Percentiles rank a stretch among this genome's conserved stretches.
Evolutionary conservation across 306 rosid species (phyloP).

Genomic region (Vachellia pachyceras): DNA sequence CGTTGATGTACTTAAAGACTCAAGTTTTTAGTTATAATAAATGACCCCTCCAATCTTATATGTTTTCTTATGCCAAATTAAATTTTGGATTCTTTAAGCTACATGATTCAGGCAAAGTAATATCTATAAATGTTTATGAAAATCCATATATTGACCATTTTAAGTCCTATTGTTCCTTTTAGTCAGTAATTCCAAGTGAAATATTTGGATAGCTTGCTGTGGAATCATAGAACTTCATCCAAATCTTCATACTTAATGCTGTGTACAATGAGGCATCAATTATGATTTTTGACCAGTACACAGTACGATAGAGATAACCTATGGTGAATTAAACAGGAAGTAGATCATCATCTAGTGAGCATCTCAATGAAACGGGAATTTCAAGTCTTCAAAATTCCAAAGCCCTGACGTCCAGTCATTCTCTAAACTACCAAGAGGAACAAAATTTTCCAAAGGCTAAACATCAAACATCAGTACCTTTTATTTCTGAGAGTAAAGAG

Average conservation of each 20-base stretch:
- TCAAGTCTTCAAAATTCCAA: slow-evolving; percentile 32
- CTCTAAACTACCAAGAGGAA: slow-evolving; percentile 25
- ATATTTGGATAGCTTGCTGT: neutral
- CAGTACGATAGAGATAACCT: slow-evolving; percentile 13
- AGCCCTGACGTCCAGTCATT: slow-evolving; percentile 16
- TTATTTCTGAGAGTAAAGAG: slow-evolving; percentile 37
- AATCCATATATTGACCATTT: neutral
- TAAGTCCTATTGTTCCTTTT: neutral
- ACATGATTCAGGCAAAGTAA: neutral
- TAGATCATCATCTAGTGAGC: slow-evolving; percentile 48
- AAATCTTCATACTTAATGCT: neutral
- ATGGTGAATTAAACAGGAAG: slow-evolving; percentile 42
- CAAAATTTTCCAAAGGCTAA: slow-evolving; percentile 26
- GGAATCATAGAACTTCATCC: neutral
- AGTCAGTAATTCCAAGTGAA: neutral
- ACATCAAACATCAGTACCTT: slow-evolving; percentile 44
- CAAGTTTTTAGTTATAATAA: neutral
- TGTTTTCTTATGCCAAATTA: neutral
- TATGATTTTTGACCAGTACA: slow-evolving; percentile 20
- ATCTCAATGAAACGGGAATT: slow-evolving; percentile 13
- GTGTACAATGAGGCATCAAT: slow-evolving; percentile 21
- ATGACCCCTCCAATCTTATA: neutral
- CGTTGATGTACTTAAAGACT: neutral
- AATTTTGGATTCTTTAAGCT: neutral
- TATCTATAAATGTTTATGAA: neutral